Evolutionary conservation across 2,329 filamentous ascomycete species (phyloP).

Genomic region (Aspergillus melleus): DNA sequence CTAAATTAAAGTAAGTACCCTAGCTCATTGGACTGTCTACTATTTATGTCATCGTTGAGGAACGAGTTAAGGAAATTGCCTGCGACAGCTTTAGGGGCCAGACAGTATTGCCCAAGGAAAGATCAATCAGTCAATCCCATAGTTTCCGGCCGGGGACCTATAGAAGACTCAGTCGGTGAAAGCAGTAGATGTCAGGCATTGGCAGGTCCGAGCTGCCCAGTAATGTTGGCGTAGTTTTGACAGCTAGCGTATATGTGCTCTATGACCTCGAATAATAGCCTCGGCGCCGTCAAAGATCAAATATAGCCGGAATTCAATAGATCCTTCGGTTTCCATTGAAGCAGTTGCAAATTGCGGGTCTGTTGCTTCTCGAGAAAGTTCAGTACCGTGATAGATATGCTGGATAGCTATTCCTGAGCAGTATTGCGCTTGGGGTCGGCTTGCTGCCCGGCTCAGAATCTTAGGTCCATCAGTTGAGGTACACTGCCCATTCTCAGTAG

Average conservation of each 20-base stretch:
- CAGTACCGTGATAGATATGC: neutral
- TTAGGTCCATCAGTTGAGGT: neutral
- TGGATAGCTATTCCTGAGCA: neutral
- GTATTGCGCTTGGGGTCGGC: neutral
- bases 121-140: neutral
- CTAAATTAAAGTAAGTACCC: too few species aligned
- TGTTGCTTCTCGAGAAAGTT: neutral
- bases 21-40: too few species aligned
- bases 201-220: neutral
- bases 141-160: neutral
- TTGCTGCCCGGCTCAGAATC: neutral
- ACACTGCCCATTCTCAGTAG: neutral
- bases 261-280: conserved; percentile 1
- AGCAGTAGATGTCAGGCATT: neutral
- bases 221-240: neutral
- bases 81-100: neutral
- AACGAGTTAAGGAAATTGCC: neutral
- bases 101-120: neutral
- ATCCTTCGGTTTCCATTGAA: conserved; percentile 1
- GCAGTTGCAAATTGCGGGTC: neutral
- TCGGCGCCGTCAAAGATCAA: neutral
- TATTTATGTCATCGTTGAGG: neutral
- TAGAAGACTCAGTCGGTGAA: neutral
- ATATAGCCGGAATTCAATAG: neutral
- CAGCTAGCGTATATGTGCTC: conserved; percentile 1